Percentiles rank a stretch among this genome's conserved stretches.
phyloP scores from a whole-genome alignment of 176 grass and related monocot species.

The Themeda triandra region DNA sequence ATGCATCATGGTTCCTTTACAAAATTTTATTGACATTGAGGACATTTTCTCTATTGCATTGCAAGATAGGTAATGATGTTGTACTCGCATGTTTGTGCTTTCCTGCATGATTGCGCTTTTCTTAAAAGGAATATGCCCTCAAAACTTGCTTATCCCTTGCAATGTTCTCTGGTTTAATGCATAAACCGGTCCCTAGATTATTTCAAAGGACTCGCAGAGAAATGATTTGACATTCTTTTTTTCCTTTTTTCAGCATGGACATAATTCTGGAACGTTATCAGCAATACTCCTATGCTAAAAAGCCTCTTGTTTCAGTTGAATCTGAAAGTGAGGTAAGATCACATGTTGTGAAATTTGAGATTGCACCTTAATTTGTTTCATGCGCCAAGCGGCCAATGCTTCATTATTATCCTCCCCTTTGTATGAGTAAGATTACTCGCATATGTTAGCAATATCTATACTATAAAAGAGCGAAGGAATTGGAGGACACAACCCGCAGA shows the following conservation, averaged over 20 bases:
- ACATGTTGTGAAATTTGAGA: background rate
- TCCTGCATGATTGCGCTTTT: background rate
- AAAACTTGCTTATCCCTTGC: background rate
- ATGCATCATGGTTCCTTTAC: background rate
- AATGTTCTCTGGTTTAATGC: background rate
- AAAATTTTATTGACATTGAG: background rate
- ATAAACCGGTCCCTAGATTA: background rate
- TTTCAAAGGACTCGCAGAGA: background rate
- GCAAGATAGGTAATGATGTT: too few relatives aligned
- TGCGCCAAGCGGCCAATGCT: background rate
- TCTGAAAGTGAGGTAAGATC: conserved; percentile 57
- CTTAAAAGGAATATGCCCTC: background rate
- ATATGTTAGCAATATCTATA: background rate
- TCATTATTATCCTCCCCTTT: background rate
- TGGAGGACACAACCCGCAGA: too few relatives aligned
- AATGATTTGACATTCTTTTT: background rate
- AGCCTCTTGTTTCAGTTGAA: conserved; percentile 52
- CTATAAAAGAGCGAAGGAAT: too few relatives aligned
- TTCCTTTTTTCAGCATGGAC: conserved; percentile 49
- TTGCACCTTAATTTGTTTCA: background rate
- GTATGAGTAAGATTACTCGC: background rate
- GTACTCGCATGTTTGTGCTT: background rate
- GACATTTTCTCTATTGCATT: background rate
- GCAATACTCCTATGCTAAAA: conserved; percentile 69
- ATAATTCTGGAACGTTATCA: conserved; percentile 80